Base-by-base conservation (phyloP, 2,329 filamentous ascomycete species). In the Diaporthe nobilis region DNA sequence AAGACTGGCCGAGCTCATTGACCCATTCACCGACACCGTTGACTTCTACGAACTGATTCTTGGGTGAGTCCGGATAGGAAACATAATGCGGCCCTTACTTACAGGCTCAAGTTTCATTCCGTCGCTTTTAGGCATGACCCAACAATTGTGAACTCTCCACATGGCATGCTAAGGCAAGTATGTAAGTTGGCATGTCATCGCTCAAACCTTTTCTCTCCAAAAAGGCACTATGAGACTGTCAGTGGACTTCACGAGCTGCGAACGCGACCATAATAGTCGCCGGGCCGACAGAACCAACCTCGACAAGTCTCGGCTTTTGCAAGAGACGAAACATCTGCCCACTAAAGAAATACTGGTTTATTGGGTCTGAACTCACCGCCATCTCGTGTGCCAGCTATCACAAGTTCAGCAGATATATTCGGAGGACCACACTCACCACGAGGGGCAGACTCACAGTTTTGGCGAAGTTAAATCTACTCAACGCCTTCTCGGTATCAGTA, bases 271-370 rank as follows among this genome's bases (percentile, higher is more conserved):
- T 12, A 25, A 10, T 3, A 25, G 22, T 9, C 7, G 6, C 44
- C 22, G 31, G n/a, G 22, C 22, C 22, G 47, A 9, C n/a, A 47
- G 22, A 4, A 28, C 49, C 1, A 10, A 55, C 49, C 65, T 70
- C 6, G 25, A 22, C 55, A 13, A 25, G 7, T 20, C 20, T 20
- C 39, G 17, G 37, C 22, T 42, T 61, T 25, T 6, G 22, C 20
- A 39, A 13, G 3, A 37, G 31, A 34, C 55, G 37, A 58, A 13
- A 1, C 12, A 22, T 1, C 1, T 58, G 8, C n/a, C 44, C 8
- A 13, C 0, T 20, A 0, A 37, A 39, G 22, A 1, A 42, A 42
- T n/a, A 0, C 31, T 17, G 7, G 13, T 28, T 20, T 5, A n/a
- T 22, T 4, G 9, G 10, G 15, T 15, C 13, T 55, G 3, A 13